Conservation (phyloP, 1,284 basidiomycete genomes). For the Agroathelia rolfsii region DNA sequence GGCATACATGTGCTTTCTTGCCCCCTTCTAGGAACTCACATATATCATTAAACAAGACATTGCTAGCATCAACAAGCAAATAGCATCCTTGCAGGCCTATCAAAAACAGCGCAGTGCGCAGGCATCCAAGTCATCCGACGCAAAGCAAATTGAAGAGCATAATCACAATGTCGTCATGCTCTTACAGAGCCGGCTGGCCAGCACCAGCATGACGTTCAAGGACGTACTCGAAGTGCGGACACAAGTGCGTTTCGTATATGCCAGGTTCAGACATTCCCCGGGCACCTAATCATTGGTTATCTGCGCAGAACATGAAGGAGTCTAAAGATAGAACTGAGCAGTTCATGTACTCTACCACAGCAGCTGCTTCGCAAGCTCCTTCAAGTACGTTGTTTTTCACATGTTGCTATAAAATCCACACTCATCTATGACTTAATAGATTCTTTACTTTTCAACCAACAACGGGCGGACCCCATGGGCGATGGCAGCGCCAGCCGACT, state of each 20-base stretch:
- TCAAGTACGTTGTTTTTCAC: conserved; percentile 45
- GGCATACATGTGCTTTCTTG: too few species aligned
- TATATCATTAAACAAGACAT: conserved; percentile 99
- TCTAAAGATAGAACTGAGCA: conserved; percentile 94
- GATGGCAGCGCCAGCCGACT: conserved; percentile 53
- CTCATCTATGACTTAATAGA: conserved; percentile 40
- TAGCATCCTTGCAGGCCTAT: conserved; percentile 80
- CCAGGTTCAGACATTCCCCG: too few species aligned
- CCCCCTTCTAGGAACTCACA: conserved; percentile 84
- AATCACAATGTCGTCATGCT: conserved; percentile 96
- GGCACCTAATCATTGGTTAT: too few species aligned
- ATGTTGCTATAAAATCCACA: conserved; percentile 8
- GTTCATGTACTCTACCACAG: conserved; percentile 84
- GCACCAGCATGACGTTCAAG: conserved; percentile 95
- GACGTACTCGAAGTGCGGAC: conserved; percentile 96
- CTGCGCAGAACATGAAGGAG: conserved; percentile 97
- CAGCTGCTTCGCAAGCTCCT: conserved; percentile 65
- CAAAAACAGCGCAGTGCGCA: conserved; percentile 59
- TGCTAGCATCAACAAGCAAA: conserved; percentile 93
- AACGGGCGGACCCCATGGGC: conserved; percentile 61
- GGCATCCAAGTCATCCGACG: conserved; percentile 46
- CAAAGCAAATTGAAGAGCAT: conserved; percentile 88
- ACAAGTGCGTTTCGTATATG: conserved; percentile 64
- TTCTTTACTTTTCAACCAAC: conserved; percentile 63
- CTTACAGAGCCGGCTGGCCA: conserved; percentile 91